Evolutionary conservation across 2,329 filamentous ascomycete species (phyloP).

Genomic region (Cryphonectria nitschkei): DNA sequence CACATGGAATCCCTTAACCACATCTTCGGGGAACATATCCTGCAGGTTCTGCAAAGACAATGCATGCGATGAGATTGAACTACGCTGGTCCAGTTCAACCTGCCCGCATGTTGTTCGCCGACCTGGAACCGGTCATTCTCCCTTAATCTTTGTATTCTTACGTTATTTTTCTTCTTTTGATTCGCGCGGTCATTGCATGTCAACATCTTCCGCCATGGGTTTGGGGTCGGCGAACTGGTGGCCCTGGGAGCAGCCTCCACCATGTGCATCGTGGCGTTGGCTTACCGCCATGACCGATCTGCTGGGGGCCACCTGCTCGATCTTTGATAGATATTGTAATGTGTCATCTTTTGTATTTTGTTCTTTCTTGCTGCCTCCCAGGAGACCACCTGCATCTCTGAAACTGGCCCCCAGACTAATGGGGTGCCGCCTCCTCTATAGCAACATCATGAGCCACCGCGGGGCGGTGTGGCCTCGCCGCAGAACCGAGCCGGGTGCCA

Average conservation of each 20-base stretch:
- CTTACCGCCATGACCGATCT: neutral
- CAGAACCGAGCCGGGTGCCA: slow-evolving; percentile 4
- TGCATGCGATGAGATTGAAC: neutral
- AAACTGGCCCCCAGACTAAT: slow-evolving; percentile 10
- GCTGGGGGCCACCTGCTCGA: neutral
- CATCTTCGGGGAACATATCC: too few relatives aligned
- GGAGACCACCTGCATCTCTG: neutral
- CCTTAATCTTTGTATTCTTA: too few relatives aligned
- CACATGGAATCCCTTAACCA: neutral
- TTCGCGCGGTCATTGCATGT: neutral
- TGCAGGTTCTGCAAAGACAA: neutral
- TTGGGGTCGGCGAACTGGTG: neutral
- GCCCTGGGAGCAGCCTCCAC: neutral
- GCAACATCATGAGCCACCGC: slow-evolving; percentile 6
- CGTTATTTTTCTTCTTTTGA: neutral
- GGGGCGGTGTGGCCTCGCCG: slow-evolving; percentile 12
- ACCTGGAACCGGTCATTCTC: neutral
- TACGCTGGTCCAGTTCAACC: neutral
- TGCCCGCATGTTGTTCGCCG: neutral
- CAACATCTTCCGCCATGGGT: neutral
- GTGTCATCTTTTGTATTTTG: neutral
- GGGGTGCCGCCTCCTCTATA: neutral
- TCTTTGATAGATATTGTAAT: neutral
- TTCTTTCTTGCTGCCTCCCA: neutral
- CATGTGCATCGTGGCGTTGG: neutral